phyloP scores from a whole-genome alignment of 2,329 filamentous ascomycete species.

The Pleomassaria siparia region DNA sequence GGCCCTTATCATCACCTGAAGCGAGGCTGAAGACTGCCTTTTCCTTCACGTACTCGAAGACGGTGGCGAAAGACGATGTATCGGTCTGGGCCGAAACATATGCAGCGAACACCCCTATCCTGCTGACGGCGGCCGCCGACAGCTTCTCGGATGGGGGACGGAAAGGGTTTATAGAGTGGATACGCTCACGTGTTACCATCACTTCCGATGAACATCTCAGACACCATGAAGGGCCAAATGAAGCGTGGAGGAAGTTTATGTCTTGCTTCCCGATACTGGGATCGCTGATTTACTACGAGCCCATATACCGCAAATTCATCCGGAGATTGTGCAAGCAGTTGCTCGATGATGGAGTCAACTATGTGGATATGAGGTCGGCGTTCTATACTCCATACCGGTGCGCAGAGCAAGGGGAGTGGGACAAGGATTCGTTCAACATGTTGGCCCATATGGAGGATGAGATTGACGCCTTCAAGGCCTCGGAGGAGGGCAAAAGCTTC shows the following conservation, averaged over 20 bases:
- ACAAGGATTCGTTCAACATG: constrained; percentile 68
- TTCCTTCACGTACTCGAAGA: constrained; percentile 57
- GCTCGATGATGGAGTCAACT: constrained; percentile 78
- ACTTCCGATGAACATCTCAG: constrained; percentile 71
- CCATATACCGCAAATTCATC: constrained; percentile 78
- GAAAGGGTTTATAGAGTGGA: constrained; percentile 73
- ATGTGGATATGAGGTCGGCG: constrained; percentile 77
- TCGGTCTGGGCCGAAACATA: constrained; percentile 72
- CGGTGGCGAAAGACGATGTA: constrained; percentile 41
- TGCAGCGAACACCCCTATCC: constrained; percentile 58
- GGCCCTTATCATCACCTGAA: constrained; percentile 56
- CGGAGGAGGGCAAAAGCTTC: constrained; percentile 71
- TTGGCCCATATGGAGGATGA: constrained; percentile 77
- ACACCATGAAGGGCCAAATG: constrained; percentile 80
- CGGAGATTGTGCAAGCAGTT: constrained; percentile 70
- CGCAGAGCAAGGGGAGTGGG: constrained; percentile 64
- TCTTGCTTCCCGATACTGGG: constrained; percentile 73
- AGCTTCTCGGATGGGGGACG: constrained; percentile 73
- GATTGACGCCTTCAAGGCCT: constrained; percentile 71
- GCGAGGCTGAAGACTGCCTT: constrained; percentile 60
- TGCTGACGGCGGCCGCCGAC: constrained; percentile 65
- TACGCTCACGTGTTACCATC: constrained; percentile 72
- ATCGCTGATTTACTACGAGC: constrained; percentile 83
- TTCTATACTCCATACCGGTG: constrained; percentile 73
- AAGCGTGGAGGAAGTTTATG: constrained; percentile 81